Evolutionary conservation across 75 land plant genomes (phyloP).

Genomic region (Gnetum montanum): DNA sequence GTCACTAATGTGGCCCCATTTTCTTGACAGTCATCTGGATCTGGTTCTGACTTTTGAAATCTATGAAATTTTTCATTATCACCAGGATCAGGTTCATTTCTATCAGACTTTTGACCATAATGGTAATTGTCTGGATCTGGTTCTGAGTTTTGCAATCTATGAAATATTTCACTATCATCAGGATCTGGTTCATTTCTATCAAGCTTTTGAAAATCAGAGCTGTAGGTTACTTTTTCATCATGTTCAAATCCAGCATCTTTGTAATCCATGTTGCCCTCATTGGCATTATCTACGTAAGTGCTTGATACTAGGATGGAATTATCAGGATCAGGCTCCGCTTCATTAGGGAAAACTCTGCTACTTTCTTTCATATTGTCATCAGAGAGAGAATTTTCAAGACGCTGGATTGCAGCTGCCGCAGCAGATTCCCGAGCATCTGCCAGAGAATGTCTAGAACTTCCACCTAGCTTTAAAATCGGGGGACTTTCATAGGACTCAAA

Average conservation of each 20-base stretch:
- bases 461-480: constrained; percentile 62
- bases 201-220: neutral
- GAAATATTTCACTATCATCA: constrained; percentile 10
- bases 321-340: constrained; percentile 37
- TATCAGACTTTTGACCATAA: neutral
- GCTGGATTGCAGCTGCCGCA: constrained; percentile 60
- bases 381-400: constrained; percentile 17
- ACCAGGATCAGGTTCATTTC: constrained; percentile 29
- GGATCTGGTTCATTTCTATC: constrained; percentile 34
- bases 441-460: constrained; percentile 15
- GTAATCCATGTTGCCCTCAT: constrained; percentile 14
- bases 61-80: neutral
- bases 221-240: neutral
- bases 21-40: constrained; percentile 19
- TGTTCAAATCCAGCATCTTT: constrained; percentile 9
- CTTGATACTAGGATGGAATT: too few relatives aligned
- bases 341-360: neutral
- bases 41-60: constrained; percentile 17
- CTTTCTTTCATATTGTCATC: neutral
- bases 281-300: neutral
- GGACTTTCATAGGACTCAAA: constrained; percentile 8
- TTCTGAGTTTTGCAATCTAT: constrained; percentile 5
- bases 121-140: constrained; percentile 26
- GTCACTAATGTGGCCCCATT: neutral
- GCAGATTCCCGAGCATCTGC: constrained; percentile 56